These are phyloP conservation scores for Alloteropsis angusta DNA, from an alignment of 202 grass and related monocot genomes.

Conservation along the genomic window DNA sequence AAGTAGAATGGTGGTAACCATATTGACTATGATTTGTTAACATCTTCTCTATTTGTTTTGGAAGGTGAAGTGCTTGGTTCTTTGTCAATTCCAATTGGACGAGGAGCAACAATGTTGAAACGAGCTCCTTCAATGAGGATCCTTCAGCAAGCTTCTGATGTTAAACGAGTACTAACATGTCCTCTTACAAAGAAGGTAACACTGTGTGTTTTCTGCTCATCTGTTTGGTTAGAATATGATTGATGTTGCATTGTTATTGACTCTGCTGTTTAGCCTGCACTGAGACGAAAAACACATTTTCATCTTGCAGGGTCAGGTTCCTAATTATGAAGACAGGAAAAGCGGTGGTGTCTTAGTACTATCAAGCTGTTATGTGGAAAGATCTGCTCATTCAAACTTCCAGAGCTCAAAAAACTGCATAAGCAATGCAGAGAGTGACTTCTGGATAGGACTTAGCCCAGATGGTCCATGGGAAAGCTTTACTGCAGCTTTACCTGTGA, in stretches of 20 bases:
- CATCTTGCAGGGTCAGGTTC: constrained; percentile 39
- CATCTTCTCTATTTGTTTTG: constrained; percentile 19
- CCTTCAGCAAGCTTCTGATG: constrained; percentile 58
- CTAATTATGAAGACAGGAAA: constrained; percentile 37
- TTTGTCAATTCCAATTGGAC: constrained; percentile 76
- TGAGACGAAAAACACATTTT: constrained; percentile 7
- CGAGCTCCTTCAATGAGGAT: constrained; percentile 83
- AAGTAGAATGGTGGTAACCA: neutral
- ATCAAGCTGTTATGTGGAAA: constrained; percentile 81
- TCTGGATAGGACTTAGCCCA: constrained; percentile 74
- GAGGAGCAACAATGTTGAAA: constrained; percentile 60
- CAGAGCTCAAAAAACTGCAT: constrained; percentile 42
- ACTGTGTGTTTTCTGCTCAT: neutral
- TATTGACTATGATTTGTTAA: constrained; percentile 15
- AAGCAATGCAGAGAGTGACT: constrained; percentile 56
- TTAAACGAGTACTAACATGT: constrained; percentile 46
- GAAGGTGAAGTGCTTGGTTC: constrained; percentile 90
- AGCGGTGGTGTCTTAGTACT: constrained; percentile 58
- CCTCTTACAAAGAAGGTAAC: constrained; percentile 75
- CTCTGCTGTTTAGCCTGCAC: constrained; percentile 11
- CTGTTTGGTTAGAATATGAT: neutral
- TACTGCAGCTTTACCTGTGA: constrained; percentile 65
- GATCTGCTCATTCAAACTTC: constrained; percentile 58
- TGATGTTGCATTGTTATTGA: neutral
- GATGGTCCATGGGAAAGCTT: constrained; percentile 96